Evolutionary conservation across 129 eudicot genomes (phyloP), one percentile per base, ranked within the genome.

Genomic region (Artemisia argyi): DNA sequence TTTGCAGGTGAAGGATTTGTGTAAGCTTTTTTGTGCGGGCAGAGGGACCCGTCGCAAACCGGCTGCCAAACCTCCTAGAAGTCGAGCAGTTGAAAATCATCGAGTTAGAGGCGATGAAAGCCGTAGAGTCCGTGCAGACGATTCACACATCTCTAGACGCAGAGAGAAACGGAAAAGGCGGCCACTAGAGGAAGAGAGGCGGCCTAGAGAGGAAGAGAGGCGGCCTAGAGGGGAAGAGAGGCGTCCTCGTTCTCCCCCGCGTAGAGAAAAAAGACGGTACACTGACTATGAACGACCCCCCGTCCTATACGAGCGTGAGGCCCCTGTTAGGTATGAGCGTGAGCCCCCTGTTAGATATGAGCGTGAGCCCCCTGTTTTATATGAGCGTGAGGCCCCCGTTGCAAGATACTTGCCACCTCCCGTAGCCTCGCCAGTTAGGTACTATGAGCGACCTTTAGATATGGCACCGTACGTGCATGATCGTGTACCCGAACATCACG

Each of bases 1-100:
- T 76, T 35, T 42, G 53, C 77, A 94, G 98, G 98, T 94, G 79
- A 90, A 83, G 79, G 79, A 79, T 51, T 69, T 94, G 78, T 90
- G 98, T 60, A 85, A 84, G 76, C 87, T 90, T 62, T 35, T 94
- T 94, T 26, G 68, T 72, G 58, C 6, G 58, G 74, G 80, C 77
- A 84, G 85, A 73, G 83, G 73, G 3, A 3, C 68, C 15, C 76
- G 52, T 14, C 30, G 85, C 68, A 79, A 62, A 69, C 53, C 76
- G 61, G 47, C 24, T 3, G 50, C 1, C 24, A 77, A 70, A 22
- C 13, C 54, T 1, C 82, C 54, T 24, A 78, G 77, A 64, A 61
- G 20, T 30, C 76, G 52, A 20, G 65, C 63, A 2, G 24, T 50
- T 49, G 75, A 76, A 76, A 61, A 0, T 26, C 74, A 4, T 24